phyloP scores from a whole-genome alignment of 441 rosid species.

The Pelargonium citronellum region DNA sequence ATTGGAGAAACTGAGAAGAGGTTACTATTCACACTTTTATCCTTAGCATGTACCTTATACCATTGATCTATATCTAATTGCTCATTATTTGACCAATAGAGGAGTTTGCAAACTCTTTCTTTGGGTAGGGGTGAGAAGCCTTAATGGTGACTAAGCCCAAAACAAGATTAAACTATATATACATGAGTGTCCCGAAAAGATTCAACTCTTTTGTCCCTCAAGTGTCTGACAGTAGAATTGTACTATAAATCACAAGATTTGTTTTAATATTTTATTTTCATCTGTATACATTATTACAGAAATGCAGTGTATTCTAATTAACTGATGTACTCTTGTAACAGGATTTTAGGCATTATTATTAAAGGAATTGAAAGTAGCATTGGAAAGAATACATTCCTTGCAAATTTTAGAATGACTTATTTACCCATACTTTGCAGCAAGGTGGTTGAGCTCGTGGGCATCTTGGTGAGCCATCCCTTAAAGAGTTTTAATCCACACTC shows the following conservation, averaged over 20 bases:
- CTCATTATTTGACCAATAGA: not conserved
- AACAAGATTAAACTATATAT: not conserved
- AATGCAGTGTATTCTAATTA: not conserved
- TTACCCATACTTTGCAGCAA: slow-evolving; percentile 68
- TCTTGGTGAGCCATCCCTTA: slow-evolving; percentile 56
- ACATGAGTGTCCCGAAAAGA: slow-evolving; percentile 6
- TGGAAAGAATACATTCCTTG: slow-evolving; percentile 69
- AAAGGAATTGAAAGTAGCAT: slow-evolving; percentile 86
- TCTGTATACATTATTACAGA: slow-evolving; percentile 1
- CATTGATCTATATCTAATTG: not conserved
- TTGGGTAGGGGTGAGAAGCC: not conserved
- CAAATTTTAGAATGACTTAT: slow-evolving; percentile 80
- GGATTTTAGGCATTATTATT: slow-evolving; percentile 76
- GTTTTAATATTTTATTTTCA: not conserved
- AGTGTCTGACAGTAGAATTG: not conserved
- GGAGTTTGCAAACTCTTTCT: not conserved
- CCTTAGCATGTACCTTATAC: too few relatives aligned
- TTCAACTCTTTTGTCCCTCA: not conserved
- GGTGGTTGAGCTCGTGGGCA: slow-evolving; percentile 78
- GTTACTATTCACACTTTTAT: slow-evolving; percentile 21
- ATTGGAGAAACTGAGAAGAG: slow-evolving; percentile 95
- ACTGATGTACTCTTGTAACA: slow-evolving; percentile 34
- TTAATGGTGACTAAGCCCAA: too few relatives aligned
- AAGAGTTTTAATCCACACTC: not conserved
- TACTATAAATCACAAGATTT: not conserved